phyloP scores from a whole-genome alignment of 2,329 filamentous ascomycete genomes.

The Sclerotiophoma versabilis region DNA sequence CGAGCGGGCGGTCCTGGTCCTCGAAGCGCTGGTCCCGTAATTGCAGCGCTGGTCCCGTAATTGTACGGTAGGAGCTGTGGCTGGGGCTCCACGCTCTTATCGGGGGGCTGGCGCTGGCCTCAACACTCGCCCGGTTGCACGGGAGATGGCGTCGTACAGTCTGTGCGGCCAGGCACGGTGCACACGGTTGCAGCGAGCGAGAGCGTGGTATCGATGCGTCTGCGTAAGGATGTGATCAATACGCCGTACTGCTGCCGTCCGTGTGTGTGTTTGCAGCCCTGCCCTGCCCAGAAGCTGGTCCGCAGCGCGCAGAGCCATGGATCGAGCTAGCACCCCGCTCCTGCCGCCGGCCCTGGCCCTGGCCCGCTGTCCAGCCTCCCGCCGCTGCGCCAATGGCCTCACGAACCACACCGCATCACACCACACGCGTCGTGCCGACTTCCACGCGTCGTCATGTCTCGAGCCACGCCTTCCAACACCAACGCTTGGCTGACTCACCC shows the following conservation, averaged over 20 bases:
- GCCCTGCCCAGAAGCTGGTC: neutral
- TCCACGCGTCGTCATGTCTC: neutral
- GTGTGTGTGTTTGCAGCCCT: neutral
- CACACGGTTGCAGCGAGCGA: neutral
- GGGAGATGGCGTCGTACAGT: conserved; percentile 13
- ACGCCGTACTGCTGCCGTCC: neutral
- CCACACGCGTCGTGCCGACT: conserved; percentile 1
- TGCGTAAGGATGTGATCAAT: neutral
- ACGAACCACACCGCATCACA: neutral
- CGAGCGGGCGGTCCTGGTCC: neutral
- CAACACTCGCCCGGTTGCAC: conserved; percentile 4
- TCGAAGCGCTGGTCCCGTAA: conserved; percentile 10
- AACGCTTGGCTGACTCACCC: no score
- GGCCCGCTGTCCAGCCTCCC: conserved; percentile 5
- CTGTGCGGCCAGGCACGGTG: neutral
- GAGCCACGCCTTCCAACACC: neutral
- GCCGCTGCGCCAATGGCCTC: neutral
- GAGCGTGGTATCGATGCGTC: neutral
- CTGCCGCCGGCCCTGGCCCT: neutral
- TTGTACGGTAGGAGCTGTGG: conserved; percentile 8
- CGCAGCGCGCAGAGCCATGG: neutral
- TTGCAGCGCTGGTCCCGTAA: conserved; percentile 8
- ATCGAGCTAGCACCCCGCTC: conserved; percentile 4
- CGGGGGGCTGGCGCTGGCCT: conserved; percentile 27
- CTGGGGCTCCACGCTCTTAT: conserved; percentile 20